A percentile compares a stretch with the other conserved stretches of the same genome.
Evolutionary conservation across 108 stramenopile species (phyloP).

Genomic region (Nitzschia sp.): DNA sequence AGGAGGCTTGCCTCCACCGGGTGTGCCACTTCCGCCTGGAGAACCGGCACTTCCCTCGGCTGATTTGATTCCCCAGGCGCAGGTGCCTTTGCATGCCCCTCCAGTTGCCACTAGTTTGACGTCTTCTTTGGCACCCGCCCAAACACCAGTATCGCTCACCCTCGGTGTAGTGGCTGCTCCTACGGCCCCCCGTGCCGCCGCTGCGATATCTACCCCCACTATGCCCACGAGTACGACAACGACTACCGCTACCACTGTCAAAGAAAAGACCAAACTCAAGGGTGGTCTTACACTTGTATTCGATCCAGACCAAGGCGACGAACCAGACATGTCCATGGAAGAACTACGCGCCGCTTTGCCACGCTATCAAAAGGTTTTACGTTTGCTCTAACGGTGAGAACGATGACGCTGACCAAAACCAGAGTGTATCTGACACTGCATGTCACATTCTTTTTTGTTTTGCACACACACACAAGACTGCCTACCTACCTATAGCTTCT

Average conservation of each 20-base stretch:
- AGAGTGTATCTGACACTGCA: too few relatives aligned
- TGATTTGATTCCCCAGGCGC: slow-evolving; percentile 74
- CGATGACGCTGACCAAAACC: too few relatives aligned
- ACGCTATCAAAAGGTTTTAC: slow-evolving; percentile 43
- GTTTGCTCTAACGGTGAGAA: neutral
- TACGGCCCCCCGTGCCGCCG: neutral
- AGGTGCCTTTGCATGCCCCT: slow-evolving; percentile 45
- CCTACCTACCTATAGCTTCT: too few relatives aligned
- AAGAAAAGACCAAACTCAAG: slow-evolving; percentile 48
- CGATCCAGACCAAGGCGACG: slow-evolving; percentile 35
- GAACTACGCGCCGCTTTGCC: slow-evolving; percentile 46
- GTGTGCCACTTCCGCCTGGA: slow-evolving; percentile 29
- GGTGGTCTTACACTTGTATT: slow-evolving; percentile 55
- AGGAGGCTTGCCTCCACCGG: slow-evolving; percentile 43
- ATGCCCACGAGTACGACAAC: neutral
- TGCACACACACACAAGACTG: too few relatives aligned
- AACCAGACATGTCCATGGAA: slow-evolving; percentile 56
- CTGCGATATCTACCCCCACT: neutral
- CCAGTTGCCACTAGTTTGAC: slow-evolving; percentile 61
- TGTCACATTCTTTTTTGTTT: too few relatives aligned
- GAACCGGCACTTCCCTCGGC: slow-evolving; percentile 46
- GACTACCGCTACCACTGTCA: neutral
- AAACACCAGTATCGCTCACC: too few relatives aligned
- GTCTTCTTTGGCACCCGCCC: neutral
- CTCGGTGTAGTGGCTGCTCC: too few relatives aligned